Conservation (phyloP, 352 stramenopile genomes). For the Phytophthora agathidicida region DNA sequence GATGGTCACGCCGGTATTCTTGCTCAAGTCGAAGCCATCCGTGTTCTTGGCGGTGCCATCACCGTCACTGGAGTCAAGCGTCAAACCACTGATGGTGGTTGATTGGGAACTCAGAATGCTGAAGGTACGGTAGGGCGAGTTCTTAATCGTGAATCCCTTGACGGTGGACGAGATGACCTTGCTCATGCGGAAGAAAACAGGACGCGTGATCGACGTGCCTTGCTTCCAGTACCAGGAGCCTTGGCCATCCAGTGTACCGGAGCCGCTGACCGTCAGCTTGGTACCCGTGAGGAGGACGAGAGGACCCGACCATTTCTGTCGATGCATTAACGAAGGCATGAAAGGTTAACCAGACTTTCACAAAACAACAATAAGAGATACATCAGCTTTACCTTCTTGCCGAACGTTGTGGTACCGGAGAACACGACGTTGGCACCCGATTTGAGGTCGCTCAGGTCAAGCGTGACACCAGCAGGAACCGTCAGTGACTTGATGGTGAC, state of each 20-base stretch:
- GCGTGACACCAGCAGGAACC: conserved; percentile 38
- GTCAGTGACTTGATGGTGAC: conserved; percentile 33
- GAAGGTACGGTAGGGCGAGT: conserved; percentile 30
- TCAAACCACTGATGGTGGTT: neutral
- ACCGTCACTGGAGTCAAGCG: neutral
- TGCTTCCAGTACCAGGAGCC: conserved; percentile 49
- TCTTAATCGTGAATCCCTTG: conserved; percentile 40
- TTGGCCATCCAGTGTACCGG: conserved; percentile 42
- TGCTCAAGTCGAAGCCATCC: neutral
- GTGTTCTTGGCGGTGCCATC: neutral
- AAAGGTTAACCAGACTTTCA: too few relatives aligned
- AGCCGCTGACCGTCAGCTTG: conserved; percentile 30
- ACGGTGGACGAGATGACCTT: conserved; percentile 31
- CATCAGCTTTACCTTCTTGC: conserved; percentile 28
- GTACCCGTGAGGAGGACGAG: conserved; percentile 37
- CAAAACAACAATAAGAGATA: too few relatives aligned
- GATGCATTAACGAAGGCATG: too few relatives aligned
- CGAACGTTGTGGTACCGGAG: conserved; percentile 43
- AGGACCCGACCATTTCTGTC: conserved; percentile 37
- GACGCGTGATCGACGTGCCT: conserved; percentile 29
- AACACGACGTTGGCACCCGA: conserved; percentile 38
- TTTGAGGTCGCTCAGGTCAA: conserved; percentile 42
- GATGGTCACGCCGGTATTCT: neutral
- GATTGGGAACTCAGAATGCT: conserved; percentile 34
- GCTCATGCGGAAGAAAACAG: conserved; percentile 36